Conservation (phyloP, 805 yeast species). For the Komagataella pastoris region DNA sequence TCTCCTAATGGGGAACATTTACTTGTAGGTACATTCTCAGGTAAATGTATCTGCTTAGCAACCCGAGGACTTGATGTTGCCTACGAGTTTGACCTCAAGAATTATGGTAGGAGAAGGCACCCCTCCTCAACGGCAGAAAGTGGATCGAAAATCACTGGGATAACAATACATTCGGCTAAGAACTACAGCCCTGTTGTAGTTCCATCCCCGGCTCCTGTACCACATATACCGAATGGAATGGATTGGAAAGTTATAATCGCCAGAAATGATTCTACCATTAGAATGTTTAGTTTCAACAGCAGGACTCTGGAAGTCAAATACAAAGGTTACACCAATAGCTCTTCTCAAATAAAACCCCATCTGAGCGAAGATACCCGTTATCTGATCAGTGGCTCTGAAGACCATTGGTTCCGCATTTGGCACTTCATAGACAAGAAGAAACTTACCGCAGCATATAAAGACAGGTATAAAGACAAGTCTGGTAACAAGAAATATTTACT, state of each 20-base stretch:
- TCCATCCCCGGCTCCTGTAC: neutral
- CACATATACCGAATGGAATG: neutral
- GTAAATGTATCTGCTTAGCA: constrained; percentile 45
- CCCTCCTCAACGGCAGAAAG: constrained; percentile 7
- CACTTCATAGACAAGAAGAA: constrained; percentile 20
- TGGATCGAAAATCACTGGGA: constrained; percentile 65
- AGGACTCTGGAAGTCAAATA: constrained; percentile 49
- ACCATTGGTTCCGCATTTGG: constrained; percentile 84
- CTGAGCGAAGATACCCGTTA: constrained; percentile 41
- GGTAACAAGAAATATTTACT: constrained; percentile 9
- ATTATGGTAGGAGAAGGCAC: constrained; percentile 14
- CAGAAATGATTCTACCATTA: constrained; percentile 69
- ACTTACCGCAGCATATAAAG: constrained; percentile 1
- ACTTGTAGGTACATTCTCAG: constrained; percentile 71
- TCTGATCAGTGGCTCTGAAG: constrained; percentile 75
- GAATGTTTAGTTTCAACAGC: constrained; percentile 46
- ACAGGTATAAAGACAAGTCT: constrained; percentile 1
- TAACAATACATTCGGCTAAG: constrained; percentile 24
- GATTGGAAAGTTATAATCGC: constrained; percentile 35
- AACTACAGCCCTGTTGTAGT: constrained; percentile 6
- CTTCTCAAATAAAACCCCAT: constrained; percentile 60
- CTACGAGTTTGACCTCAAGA: constrained; percentile 30
- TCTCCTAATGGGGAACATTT: constrained; percentile 51
- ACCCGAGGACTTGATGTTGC: constrained; percentile 46
- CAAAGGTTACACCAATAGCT: constrained; percentile 60